phyloP scores from a whole-genome alignment of 352 stramenopile species.

The Globisporangium carolinianum region DNA sequence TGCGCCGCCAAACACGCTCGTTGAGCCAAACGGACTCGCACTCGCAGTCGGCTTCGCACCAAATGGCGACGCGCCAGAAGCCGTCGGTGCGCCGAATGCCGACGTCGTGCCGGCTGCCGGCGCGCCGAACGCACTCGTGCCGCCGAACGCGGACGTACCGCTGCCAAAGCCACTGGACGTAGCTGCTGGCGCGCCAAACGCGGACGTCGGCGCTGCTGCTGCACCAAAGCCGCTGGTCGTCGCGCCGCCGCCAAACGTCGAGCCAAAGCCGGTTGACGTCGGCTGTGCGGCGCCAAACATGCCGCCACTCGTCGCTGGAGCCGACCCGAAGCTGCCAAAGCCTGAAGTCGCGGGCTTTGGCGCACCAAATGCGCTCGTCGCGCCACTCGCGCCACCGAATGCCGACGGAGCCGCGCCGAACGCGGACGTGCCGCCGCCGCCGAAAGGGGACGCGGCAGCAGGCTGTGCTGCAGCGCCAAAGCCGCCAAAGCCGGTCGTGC shows the following conservation, averaged over 20 bases:
- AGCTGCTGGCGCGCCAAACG: constrained; percentile 12
- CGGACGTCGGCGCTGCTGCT: constrained; percentile 11
- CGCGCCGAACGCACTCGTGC: constrained; percentile 13
- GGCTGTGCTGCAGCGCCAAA: constrained; percentile 23
- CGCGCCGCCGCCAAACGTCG: constrained; percentile 19
- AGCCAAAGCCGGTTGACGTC: constrained; percentile 28
- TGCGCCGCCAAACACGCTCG: constrained; percentile 8
- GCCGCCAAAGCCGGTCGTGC: constrained; percentile 37
- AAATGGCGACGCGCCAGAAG: not conserved
- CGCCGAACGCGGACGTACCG: constrained; percentile 30
- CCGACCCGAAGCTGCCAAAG: constrained; percentile 41
- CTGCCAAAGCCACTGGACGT: constrained; percentile 7
- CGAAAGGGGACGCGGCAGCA: constrained; percentile 43
- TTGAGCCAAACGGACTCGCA: not conserved
- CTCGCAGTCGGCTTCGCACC: not conserved
- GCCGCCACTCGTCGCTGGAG: constrained; percentile 14
- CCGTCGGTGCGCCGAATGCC: not conserved
- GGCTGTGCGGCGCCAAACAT: constrained; percentile 24
- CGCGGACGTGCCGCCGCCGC: constrained; percentile 24
- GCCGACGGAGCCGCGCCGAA: constrained; percentile 24
- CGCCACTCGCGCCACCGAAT: constrained; percentile 25
- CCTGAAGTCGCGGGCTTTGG: constrained; percentile 18
- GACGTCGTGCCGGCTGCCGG: constrained; percentile 9
- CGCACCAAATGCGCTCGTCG: constrained; percentile 33
- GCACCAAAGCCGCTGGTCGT: constrained; percentile 20